Conservation (phyloP, 202 grass and related monocot species). For the Setaria viridis region DNA sequence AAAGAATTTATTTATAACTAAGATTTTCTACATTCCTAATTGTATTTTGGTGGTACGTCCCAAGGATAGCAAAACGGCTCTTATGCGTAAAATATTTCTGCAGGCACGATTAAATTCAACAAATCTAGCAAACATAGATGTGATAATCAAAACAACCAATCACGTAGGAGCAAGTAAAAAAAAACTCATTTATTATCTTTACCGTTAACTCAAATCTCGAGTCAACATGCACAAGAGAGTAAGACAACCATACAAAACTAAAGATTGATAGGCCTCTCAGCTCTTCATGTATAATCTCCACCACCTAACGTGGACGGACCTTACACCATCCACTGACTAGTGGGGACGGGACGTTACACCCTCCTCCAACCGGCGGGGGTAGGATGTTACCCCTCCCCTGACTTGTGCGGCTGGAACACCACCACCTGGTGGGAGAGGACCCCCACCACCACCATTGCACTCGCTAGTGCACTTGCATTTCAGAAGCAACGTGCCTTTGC, state of each 20-base stretch:
- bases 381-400: background rate
- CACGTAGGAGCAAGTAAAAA: background rate
- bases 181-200: background rate
- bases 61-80: background rate
- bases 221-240: background rate
- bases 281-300: background rate
- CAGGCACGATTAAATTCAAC: too few relatives aligned
- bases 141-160: background rate
- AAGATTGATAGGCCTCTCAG: background rate
- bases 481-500: background rate
- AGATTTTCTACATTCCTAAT: background rate
- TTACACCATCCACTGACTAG: too few relatives aligned
- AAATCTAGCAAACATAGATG: background rate
- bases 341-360: too few relatives aligned
- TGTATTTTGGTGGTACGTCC: background rate
- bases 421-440: too few relatives aligned
- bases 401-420: background rate
- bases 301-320: too few relatives aligned
- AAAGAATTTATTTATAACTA: too few relatives aligned
- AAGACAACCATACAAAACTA: background rate
- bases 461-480: conserved; percentile 27
- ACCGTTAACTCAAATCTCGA: background rate
- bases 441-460: background rate
- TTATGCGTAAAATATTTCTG: background rate
- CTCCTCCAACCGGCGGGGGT: too few relatives aligned